phyloP scores from a whole-genome alignment of 2,329 filamentous ascomycete genomes.

The Nothophaeocryptopus gaeumannii region DNA sequence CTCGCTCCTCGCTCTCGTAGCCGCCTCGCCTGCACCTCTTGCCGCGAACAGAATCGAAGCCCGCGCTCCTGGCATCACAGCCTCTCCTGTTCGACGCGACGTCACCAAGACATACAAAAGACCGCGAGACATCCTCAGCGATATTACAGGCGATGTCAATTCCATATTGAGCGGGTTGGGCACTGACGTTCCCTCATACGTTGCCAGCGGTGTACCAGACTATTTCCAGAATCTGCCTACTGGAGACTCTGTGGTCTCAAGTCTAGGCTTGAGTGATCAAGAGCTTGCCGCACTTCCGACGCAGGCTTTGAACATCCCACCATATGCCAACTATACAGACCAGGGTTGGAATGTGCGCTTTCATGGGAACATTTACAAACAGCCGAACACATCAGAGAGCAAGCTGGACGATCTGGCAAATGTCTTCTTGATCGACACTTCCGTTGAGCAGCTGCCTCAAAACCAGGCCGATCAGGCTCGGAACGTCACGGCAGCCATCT shows the following conservation, averaged over 20 bases:
- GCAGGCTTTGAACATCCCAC: conserved; percentile 67
- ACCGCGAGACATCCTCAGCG: conserved; percentile 52
- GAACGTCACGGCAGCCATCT: conserved; percentile 71
- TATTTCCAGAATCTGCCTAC: conserved; percentile 67
- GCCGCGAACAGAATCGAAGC: conserved; percentile 18
- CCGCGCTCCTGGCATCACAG: conserved; percentile 48
- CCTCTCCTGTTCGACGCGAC: conserved; percentile 43
- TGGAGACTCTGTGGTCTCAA: conserved; percentile 55
- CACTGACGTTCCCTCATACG: conserved; percentile 57
- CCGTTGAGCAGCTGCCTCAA: conserved; percentile 57
- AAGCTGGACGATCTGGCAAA: conserved; percentile 69
- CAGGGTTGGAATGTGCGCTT: conserved; percentile 73
- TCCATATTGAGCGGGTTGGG: conserved; percentile 50
- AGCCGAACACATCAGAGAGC: conserved; percentile 63
- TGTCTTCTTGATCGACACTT: conserved; percentile 65
- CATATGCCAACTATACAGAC: conserved; percentile 72
- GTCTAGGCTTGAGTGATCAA: conserved; percentile 57
- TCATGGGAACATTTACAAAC: conserved; percentile 79
- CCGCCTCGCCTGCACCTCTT: conserved; percentile 24
- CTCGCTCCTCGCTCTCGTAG: conserved; percentile 27
- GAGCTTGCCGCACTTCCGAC: conserved; percentile 64
- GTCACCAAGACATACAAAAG: conserved; percentile 42
- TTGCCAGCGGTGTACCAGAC: conserved; percentile 62
- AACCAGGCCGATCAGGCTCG: conserved; percentile 65
- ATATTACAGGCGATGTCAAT: conserved; percentile 44